Conservation (phyloP, 345 rosid species). For the Dipteronia dyeriana region DNA sequence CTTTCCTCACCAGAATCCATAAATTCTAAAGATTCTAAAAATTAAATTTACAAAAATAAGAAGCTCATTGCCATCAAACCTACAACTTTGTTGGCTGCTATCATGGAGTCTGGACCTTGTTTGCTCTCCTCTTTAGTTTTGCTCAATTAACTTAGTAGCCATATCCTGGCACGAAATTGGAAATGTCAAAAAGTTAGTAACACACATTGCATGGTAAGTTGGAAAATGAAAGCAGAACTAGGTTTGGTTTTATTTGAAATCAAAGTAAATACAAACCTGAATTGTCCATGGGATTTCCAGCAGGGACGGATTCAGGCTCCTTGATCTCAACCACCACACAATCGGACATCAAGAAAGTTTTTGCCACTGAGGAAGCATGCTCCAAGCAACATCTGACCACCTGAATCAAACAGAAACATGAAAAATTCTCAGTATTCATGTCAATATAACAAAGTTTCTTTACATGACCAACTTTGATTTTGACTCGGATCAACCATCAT, state of each 20-base stretch:
- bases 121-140: not conserved
- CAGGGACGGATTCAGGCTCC: constrained; percentile 78
- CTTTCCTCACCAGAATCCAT: constrained; percentile 21
- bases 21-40: not conserved
- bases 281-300: constrained; percentile 93
- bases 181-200: constrained; percentile 6
- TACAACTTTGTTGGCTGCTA: not conserved
- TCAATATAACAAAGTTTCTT: not conserved
- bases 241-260: no score
- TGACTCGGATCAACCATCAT: not conserved
- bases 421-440: not conserved
- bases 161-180: constrained; percentile 35
- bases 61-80: not conserved
- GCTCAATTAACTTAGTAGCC: constrained; percentile 35
- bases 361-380: constrained; percentile 97
- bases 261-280: constrained; percentile 47
- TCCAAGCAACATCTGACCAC: constrained; percentile 99
- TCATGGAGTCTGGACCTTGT: not conserved
- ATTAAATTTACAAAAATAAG: constrained; percentile 18
- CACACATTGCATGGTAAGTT: not conserved
- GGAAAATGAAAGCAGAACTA: not conserved
- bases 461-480: not conserved
- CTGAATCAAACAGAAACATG: constrained; percentile 30
- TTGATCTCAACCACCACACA: constrained; percentile 98
- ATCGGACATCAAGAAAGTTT: constrained; percentile 97